Percentiles rank a stretch among this genome's conserved stretches.
Evolutionary conservation across 139 green algal species (phyloP).

Genomic region (Picochlorum sp.): DNA sequence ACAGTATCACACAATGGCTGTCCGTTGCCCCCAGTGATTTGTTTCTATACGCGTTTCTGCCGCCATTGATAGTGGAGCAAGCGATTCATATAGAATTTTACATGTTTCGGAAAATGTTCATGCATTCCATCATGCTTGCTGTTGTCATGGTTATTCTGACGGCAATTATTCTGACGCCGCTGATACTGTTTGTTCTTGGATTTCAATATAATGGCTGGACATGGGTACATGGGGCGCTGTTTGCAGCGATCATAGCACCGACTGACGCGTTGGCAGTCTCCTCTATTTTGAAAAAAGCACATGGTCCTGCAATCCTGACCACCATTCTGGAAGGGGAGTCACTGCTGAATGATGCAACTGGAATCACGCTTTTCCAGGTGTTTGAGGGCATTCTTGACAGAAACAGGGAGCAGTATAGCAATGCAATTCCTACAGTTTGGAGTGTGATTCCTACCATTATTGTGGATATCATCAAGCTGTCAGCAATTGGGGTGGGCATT

Average conservation of each 20-base stretch:
- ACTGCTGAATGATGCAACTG: constrained; percentile 75
- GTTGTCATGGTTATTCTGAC: constrained; percentile 57
- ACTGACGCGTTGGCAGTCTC: constrained; percentile 75
- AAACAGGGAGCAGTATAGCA: background rate
- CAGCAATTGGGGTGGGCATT: constrained; percentile 41
- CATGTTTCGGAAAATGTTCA: constrained; percentile 51
- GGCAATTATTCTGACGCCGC: constrained; percentile 51
- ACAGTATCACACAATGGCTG: constrained; percentile 61
- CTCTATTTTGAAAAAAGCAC: constrained; percentile 42
- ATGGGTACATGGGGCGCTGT: constrained; percentile 60
- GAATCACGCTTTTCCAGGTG: constrained; percentile 74
- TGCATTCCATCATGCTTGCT: constrained; percentile 58
- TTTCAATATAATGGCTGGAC: constrained; percentile 48
- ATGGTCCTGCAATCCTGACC: constrained; percentile 57
- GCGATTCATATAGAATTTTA: constrained; percentile 75
- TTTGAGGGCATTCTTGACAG: constrained; percentile 44
- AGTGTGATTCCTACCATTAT: constrained; percentile 20
- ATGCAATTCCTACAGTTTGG: constrained; percentile 21
- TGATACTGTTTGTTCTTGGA: constrained; percentile 68
- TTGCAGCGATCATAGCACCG: constrained; percentile 62
- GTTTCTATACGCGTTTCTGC: constrained; percentile 86
- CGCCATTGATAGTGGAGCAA: constrained; percentile 44
- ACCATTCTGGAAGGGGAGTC: constrained; percentile 74
- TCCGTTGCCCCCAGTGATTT: constrained; percentile 50
- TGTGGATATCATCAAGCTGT: constrained; percentile 18